Evolutionary conservation across 805 yeast genomes (phyloP), one percentile per base, ranked within the genome.

Genomic region (Torulaspora quercuum): DNA sequence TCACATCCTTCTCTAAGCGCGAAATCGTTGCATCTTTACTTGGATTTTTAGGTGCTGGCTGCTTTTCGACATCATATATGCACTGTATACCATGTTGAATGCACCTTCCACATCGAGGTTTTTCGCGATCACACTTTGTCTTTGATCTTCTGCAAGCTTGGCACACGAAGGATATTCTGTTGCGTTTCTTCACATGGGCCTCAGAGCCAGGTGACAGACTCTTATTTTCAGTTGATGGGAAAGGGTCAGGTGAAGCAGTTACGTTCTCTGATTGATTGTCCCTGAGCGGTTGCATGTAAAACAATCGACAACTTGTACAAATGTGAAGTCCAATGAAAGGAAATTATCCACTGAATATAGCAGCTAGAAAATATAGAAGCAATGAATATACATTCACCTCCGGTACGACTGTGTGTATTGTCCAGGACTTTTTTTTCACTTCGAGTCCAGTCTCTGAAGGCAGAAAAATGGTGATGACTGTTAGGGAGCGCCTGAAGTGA

Each of bases 101-200:
- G 41, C 66, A 61, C 17, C 64, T 40, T 5, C 49, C 32, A 39
- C 66, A 61, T 11, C 43, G 26, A 11, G 63, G 61, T 37, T 58
- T 59, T 24, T 48, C 50, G 25, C 55, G 51, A 39, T 61, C 64
- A 37, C 66, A 61, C 35, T 53, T 60, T 1, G 63, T 56, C 42
- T 60, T 58, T 1, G 61, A 49, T 32, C 48, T 50, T 31, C 65
- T 41, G 33, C 66, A 61, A 1, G 52, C 49, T 33, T 55, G 54
- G 34, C 66, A 61, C 10, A 59, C 64, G 36, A 49, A 61, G 0
- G 66, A 61, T 5, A 61, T 35, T 30, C 64, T 46, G 28, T 61
- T 52, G 24, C 66, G 48, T 26, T 48, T 56, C 30, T 41, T 41
- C 8, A 33, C 34, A 17, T 35, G 31, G 3, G 25, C 33, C 11